A percentile compares a stretch with the other conserved stretches of the same genome.
Conservation (phyloP, 352 stramenopile species). For the Globisporangium megalacanthum region DNA sequence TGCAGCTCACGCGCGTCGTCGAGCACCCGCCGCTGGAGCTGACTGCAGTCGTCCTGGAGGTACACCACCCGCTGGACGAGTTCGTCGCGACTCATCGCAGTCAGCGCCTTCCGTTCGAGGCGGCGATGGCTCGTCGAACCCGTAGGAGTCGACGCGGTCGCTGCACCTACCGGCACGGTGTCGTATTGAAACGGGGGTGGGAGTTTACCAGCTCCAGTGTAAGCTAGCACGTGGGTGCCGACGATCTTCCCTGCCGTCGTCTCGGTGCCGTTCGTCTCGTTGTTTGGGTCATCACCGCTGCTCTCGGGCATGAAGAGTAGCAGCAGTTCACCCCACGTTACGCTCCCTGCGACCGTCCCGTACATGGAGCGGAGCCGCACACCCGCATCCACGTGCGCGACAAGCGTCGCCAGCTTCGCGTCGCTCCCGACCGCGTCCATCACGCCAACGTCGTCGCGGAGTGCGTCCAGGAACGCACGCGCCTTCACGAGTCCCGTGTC, state of each 20-base stretch:
- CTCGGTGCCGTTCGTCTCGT: background rate
- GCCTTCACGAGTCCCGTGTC: conserved; percentile 43
- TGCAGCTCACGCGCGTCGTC: conserved; percentile 40
- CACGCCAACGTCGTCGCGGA: conserved; percentile 29
- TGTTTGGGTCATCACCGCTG: background rate
- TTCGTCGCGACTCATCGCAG: conserved; percentile 32
- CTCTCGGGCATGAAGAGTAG: conserved; percentile 56
- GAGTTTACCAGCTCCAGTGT: background rate
- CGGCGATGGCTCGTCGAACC: background rate
- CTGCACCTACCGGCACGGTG: background rate
- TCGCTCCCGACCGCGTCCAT: conserved; percentile 28
- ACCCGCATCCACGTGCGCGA: conserved; percentile 32
- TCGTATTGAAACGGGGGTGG: conserved; percentile 1
- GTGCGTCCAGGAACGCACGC: conserved; percentile 25
- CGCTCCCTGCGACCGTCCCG: conserved; percentile 18
- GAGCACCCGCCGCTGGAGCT: conserved; percentile 30
- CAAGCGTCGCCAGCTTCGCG: conserved; percentile 23
- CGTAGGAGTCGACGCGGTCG: too few species aligned
- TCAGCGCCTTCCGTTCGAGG: conserved; percentile 17
- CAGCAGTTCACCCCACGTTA: conserved; percentile 78
- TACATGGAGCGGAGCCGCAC: conserved; percentile 22
- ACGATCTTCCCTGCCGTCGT: background rate
- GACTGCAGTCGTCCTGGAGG: conserved; percentile 35
- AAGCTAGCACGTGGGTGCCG: too few species aligned
- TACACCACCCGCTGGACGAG: conserved; percentile 32